Base-by-base conservation (phyloP, 2,329 filamentous ascomycete genomes). In the Calonectria hongkongensis region DNA sequence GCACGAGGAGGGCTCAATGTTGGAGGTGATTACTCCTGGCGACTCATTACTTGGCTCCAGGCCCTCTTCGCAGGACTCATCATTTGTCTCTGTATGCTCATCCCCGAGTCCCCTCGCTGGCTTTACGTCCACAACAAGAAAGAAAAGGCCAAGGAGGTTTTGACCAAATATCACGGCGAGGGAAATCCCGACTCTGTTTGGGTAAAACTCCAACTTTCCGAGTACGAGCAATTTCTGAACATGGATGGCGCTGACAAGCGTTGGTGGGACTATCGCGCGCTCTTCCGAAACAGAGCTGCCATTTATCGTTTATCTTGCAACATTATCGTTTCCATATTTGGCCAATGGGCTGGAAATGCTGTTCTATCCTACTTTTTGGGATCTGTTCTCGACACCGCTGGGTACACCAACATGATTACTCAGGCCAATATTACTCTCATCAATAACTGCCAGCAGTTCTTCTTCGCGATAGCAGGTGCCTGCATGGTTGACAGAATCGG, bases 381-480 rank as follows among this genome's bases (percentile, higher is more conserved):
- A 10, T 79, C 87, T 65, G 86, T 90, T 33, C 84, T 91, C 60
- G 82, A 87, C 66, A 88, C 87, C 3, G 88, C 88, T 58, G 89
- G 89, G 25, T 85, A 88, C 75, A 84, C 79, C 1, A 80, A 83
- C 58, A 48, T 66, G n/a, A 78, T 81, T 36, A 69, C 76, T 25
- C 85, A 88, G 76, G 84, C 86, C 65, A 87, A 89, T 77, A 85
- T 91, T 73, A 88, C 86, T 10, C 85, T 90, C 39, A 88, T 88
- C 79, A 88, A 89, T 81, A 85, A 85, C 33, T 87, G 86, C 68
- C 85, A 88, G 78, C 86, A 88, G 75, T 87, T 89, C 78, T 76
- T 85, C 66, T 87, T 85, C 74, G 88, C 88, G 50, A 84, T 89
- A 41, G 70, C 87, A 16, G 89, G 89, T 36, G 88, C 89, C 21